Base-by-base conservation (phyloP, 768 basidiomycete species). In the Gloeopeniophorella convolvens region DNA sequence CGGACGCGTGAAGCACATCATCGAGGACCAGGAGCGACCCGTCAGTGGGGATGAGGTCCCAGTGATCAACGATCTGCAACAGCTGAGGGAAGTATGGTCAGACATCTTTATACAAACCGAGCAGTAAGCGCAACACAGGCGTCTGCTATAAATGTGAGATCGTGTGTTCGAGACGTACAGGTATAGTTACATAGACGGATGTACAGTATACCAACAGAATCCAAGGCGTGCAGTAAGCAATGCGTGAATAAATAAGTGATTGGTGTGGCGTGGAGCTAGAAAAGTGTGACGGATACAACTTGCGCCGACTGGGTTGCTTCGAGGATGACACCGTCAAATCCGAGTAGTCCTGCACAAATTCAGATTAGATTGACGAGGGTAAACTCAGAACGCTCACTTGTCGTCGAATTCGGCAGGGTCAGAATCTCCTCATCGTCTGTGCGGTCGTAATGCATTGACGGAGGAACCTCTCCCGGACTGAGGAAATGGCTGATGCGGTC, bases 301-400 rank as follows among this genome's bases (percentile, higher is more conserved):
- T 89, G 86, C 3, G 84, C 88, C 18, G 80, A 73, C 56, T 87
- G 84, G 10, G 85, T 80, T 11, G 85, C 83, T 59, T 92, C 90
- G 24, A 90, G 65, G 42, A 90, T 80, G 35, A 89, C 77, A 20
- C 90, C 89, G 51, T 89, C 83, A 59, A 87, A 90, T 26, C 89
- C 88, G 51, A 86, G 71, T 16, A 89, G 57, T 9, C 66, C 81
- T 83, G 42, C 0, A 21, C 18, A 26, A 42, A 33, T 21, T 31
- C 30, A 48, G 57, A 56, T 63, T 48, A 48, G 20, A 39, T 5
- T 45, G 16, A 33, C 18, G 48, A 35, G 42, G 11, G 49, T 33
- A 31, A 40, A 18, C 15, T 13, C 27, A 42, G 33, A 42, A 45
- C 3, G 67, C 86, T 69, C 65, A 89, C 88, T 70, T 15, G 84